Evolutionary conservation across 2,329 filamentous ascomycete genomes (phyloP), one percentile per base, ranked within the genome.

Genomic region (Talaromyces sp.): DNA sequence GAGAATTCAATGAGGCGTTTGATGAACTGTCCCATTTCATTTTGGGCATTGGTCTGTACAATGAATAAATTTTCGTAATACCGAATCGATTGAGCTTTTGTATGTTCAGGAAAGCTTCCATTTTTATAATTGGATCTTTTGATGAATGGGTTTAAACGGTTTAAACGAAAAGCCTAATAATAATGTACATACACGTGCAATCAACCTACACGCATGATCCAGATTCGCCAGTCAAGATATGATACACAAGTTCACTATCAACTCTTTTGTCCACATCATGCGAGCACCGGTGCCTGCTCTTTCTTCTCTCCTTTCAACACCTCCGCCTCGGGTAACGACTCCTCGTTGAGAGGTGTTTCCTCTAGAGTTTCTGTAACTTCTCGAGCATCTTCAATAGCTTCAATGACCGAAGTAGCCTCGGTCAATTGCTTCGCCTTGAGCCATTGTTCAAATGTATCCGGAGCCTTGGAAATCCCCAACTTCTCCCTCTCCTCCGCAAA

Each of bases 401-500:
- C 56, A 31, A 59, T 3, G 39, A 39, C 22, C 22, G 37, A 59
- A 3, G 24, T 41, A n/a, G 35, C 74, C 66, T 77, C 68, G 45
- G 77, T 70, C 65, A 77, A 72, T 62, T 76, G 69, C 63, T 82
- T 80, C 59, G 78, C 76, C 70, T 81, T 79, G 56, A 80, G 70
- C 70, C 80, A 81, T 56, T 79, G 78, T 35, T 78, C 78, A 63
- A 81, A 75, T 7, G 74, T 71, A 13, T 45, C 13, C 50, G 73
- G 77, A 63, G 81, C 79, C 27, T 84, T 80, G 5, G 85, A 83
- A 66, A 97, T 73, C 0, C 92, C 91, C 59, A 95, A 76, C 22
- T 80, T 80, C 65, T 82, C 79, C 67, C 92, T 83, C 81, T 97
- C 84, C 59, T 80, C 75, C 49, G 85, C 84, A 73, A 93, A 91